Base-by-base conservation (phyloP, 2,329 filamentous ascomycete genomes). In the Botryotinia calthae region DNA sequence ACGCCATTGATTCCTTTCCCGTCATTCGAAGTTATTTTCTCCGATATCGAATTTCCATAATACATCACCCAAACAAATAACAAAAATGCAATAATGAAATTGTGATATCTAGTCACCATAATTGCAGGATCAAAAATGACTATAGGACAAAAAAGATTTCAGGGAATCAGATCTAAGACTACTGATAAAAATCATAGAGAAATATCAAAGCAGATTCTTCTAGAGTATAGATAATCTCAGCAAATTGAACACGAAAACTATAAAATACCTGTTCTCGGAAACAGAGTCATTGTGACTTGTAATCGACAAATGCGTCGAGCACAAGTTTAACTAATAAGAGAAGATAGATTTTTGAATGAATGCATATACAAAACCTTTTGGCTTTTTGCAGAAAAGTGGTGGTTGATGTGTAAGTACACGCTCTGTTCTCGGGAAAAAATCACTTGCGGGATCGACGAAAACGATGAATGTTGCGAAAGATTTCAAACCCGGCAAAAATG, bases 1-100 rank as follows among this genome's bases (percentile, higher is more conserved):
- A 2, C 44, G n/a, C 25, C n/a, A 28, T 56, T 56, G 7, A 18
- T 37, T 25, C 14, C 34, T n/a, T 42, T 54, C 25, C 25, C 9
- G 28, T 28, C 34, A 31, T 67, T 16, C n/a, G 42, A 42, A 3
- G 0, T 8, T 1, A 28, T 25, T 8, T 28, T 37, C 4, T 16
- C 25, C 7, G 64, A 37, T 22, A 42, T 22, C 48, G 18, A 31
- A 22, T 54, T 18, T 28, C 48, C 54, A 25, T 68, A 68, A 68
- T 44, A 58, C 18, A 58, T 16, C 37, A 68, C 65, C 65, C 48
- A 56, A 25, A 18, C 37, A 56, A 68, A 68, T n/a, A 68, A 22
- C 18, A 56, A 68, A 22, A 56, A 68, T 9, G 48, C 31, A 14
- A 68, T 22, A 4, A 68, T 4, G 2, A 68, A 68, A 9, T n/a